Percentiles rank a stretch among this genome's conserved stretches.
Evolutionary conservation across 2,329 filamentous ascomycete species (phyloP).

Genomic region (Talaromyces sp.): DNA sequence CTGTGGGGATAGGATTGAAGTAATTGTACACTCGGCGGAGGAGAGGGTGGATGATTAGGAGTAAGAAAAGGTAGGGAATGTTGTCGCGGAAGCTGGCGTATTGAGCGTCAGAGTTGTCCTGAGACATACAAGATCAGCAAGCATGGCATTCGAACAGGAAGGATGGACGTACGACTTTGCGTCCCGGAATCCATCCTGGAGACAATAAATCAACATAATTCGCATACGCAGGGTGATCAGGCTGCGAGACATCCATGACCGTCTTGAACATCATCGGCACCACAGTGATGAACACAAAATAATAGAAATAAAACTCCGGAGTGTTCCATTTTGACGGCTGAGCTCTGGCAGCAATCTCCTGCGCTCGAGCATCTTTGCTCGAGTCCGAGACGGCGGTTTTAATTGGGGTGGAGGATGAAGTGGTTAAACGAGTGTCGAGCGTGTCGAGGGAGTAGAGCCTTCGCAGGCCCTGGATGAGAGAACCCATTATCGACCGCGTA

Average conservation of each 20-base stretch:
- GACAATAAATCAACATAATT: conserved; percentile 71
- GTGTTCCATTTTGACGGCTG: conserved; percentile 77
- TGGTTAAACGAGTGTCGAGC: conserved; percentile 71
- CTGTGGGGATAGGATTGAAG: conserved; percentile 36
- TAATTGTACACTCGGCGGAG: conserved; percentile 70
- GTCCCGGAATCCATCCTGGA: conserved; percentile 86
- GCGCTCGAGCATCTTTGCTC: conserved; percentile 38
- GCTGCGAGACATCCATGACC: conserved; percentile 79
- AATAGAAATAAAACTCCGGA: conserved; percentile 82
- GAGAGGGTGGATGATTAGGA: conserved; percentile 77
- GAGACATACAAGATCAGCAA: neutral
- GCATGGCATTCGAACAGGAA: neutral
- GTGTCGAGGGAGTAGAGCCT: conserved; percentile 65
- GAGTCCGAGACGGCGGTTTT: conserved; percentile 54
- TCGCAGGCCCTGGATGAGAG: conserved; percentile 49
- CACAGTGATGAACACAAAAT: conserved; percentile 61
- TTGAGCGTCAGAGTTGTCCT: conserved; percentile 88
- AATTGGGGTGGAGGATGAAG: conserved; percentile 67
- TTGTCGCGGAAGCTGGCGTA: conserved; percentile 84
- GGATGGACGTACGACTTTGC: conserved; percentile 68
- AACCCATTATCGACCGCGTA: conserved; percentile 41
- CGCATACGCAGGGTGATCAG: conserved; percentile 70
- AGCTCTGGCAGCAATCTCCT: conserved; percentile 48
- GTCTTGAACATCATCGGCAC: conserved; percentile 89
- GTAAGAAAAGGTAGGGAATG: conserved; percentile 72